phyloP scores from a whole-genome alignment of 352 stramenopile species.

The Phytophthora fragariae region DNA sequence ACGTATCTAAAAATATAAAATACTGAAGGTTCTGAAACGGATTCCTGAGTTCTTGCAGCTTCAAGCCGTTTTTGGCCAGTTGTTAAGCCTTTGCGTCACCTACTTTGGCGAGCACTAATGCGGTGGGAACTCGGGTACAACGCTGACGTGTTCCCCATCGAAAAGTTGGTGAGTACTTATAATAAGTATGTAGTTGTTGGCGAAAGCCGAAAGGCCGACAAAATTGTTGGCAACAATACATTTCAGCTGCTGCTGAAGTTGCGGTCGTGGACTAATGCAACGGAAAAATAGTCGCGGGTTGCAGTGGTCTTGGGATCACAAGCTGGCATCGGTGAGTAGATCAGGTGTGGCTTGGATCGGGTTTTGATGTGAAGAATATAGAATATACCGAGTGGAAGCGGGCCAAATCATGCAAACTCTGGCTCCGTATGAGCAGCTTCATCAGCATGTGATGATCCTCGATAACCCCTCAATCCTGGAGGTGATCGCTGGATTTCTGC shows the following conservation, averaged over 20 bases:
- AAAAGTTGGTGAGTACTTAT: constrained; percentile 1
- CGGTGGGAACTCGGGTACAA: constrained; percentile 9
- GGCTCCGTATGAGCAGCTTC: neutral
- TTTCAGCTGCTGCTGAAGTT: neutral
- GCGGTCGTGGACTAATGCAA: neutral
- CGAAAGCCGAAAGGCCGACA: neutral
- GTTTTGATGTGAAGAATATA: neutral
- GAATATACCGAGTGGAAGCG: neutral
- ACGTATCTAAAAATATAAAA: constrained; percentile 4
- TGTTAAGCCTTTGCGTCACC: constrained; percentile 1
- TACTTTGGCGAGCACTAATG: constrained; percentile 1
- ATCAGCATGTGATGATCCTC: neutral
- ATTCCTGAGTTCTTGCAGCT: neutral
- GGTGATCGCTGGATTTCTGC: neutral
- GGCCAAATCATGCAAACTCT: neutral
- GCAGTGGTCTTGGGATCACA: neutral
- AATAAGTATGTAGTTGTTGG: neutral
- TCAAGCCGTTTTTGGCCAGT: constrained; percentile 18
- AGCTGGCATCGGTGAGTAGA: neutral
- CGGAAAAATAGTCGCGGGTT: neutral
- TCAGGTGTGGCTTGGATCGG: neutral
- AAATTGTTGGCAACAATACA: neutral
- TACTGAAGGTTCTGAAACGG: constrained; percentile 5
- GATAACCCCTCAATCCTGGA: neutral
- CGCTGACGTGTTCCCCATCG: constrained; percentile 15